Base-by-base conservation (phyloP, 2,329 filamentous ascomycete genomes). In the Pyrenochaeta sp. region DNA sequence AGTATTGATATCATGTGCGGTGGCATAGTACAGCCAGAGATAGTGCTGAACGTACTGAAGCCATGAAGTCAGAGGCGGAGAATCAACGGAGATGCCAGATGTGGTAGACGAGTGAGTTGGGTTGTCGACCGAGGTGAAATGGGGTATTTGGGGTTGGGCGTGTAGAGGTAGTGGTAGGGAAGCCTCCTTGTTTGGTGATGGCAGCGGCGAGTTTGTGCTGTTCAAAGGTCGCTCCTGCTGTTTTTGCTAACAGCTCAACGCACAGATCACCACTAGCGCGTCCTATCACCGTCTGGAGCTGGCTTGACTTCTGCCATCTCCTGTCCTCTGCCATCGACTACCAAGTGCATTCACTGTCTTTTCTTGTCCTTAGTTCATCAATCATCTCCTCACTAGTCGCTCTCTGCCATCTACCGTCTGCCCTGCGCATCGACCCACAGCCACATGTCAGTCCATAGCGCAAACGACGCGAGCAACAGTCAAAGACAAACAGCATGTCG, bases 41-140 rank as follows among this genome's bases (percentile, higher is more conserved):
- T 49, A 51, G 24, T 46, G 58, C 58, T 48, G 50, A 52, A 72
- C 71, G 50, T 73, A 75, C 73, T 61, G 72, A 75, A 73, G 73
- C 73, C 72, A 76, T 76, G 43, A 63, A 63, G 67, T 68, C 55
- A 65, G 65, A 68, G 59, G 60, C 62, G 65, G 66, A 68, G 59
- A 53, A 63, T 59, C 55, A 47, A 59, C 49, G 60, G 62, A 67
- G 64, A 59, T 52, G 69, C 67, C 62, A 66, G 62, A 60, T 61
- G 53, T 58, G 56, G 54, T 44, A 36, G 61, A 19, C 59, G 50
- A 51, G 48, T 36, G 59, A 50, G 52, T 51, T 50, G 57, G 61
- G 49, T 52, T 40, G 34, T 36, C 36, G 53, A 60, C 50, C 37
- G 42, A 46, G 27, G 47, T 12, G 30, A 47, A 40, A 44, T 53